These are phyloP conservation scores for Erodium moschatum DNA, from an alignment of 441 rosid species.

Conservation along the genomic window DNA sequence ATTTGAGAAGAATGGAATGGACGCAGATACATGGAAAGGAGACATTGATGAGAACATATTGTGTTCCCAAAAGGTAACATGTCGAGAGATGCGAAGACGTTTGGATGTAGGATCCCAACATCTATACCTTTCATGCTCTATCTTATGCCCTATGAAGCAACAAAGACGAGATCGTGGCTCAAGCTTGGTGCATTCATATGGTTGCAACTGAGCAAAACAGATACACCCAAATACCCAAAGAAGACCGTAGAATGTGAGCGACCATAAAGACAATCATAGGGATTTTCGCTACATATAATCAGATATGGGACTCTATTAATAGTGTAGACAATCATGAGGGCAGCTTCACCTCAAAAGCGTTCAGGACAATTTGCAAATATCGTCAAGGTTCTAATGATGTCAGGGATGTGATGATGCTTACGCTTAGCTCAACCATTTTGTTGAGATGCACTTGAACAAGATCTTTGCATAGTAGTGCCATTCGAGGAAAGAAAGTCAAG, in stretches of 20 bases:
- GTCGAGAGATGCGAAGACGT: neutral
- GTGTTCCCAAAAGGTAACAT: constrained; percentile 8
- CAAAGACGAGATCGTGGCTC: neutral
- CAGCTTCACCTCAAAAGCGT: constrained; percentile 1
- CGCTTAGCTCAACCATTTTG: constrained; percentile 5
- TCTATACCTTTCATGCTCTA: neutral
- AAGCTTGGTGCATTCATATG: neutral
- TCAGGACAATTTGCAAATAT: neutral
- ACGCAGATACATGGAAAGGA: neutral
- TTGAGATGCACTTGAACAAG: constrained; percentile 9
- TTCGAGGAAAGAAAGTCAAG: no score
- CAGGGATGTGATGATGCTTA: neutral
- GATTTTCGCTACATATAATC: neutral
- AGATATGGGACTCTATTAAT: neutral
- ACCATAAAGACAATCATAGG: neutral
- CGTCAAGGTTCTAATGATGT: neutral
- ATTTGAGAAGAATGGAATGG: no score
- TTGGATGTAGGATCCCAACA: neutral
- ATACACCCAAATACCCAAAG: neutral
- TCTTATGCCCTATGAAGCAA: neutral
- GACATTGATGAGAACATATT: neutral
- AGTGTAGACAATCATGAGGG: neutral
- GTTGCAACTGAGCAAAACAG: neutral
- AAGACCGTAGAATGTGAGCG: neutral
- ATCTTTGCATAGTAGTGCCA: no score